Evolutionary conservation across 192 early-diverging fungal genomes (phyloP).

Genomic region (Backusella westeae): DNA sequence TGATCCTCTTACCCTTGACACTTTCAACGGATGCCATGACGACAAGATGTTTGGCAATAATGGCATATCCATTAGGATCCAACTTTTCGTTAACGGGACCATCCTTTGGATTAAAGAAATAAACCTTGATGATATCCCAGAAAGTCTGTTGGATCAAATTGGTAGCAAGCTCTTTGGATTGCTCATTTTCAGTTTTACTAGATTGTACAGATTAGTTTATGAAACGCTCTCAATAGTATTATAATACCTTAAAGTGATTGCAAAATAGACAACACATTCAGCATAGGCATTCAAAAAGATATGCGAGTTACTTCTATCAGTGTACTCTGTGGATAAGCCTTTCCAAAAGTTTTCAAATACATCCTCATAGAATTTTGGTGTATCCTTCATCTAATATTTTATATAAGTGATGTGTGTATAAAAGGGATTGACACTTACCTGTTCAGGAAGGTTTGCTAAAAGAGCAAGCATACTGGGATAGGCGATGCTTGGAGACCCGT

Average conservation of each 20-base stretch:
- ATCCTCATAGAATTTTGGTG: slow-evolving; percentile 45
- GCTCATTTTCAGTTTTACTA: slow-evolving; percentile 10
- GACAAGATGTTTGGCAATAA: slow-evolving; percentile 12
- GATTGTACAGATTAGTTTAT: background rate
- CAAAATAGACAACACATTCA: slow-evolving; percentile 65
- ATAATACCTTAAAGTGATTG: slow-evolving; percentile 38
- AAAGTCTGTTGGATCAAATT: slow-evolving; percentile 30
- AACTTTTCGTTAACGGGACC: slow-evolving; percentile 16
- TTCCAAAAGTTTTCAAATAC: slow-evolving; percentile 66
- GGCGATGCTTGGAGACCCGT: slow-evolving; percentile 61
- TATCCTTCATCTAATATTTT: slow-evolving; percentile 14
- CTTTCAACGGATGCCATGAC: slow-evolving; percentile 10
- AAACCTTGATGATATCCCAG: slow-evolving; percentile 43
- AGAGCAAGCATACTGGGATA: slow-evolving; percentile 81
- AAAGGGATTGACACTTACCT: slow-evolving; percentile 28
- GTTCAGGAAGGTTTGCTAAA: slow-evolving; percentile 58
- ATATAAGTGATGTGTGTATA: background rate
- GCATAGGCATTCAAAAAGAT: slow-evolving; percentile 59
- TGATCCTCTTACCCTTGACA: background rate
- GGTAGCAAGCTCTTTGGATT: background rate
- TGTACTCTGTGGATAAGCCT: slow-evolving; percentile 43
- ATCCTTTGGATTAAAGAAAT: slow-evolving; percentile 29
- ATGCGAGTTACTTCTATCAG: slow-evolving; percentile 46
- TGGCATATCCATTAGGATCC: slow-evolving; percentile 6
- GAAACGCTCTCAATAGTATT: background rate